Evolutionary conservation across 208 protist species (phyloP).

Genomic region (Trypanosoma rangeli): DNA sequence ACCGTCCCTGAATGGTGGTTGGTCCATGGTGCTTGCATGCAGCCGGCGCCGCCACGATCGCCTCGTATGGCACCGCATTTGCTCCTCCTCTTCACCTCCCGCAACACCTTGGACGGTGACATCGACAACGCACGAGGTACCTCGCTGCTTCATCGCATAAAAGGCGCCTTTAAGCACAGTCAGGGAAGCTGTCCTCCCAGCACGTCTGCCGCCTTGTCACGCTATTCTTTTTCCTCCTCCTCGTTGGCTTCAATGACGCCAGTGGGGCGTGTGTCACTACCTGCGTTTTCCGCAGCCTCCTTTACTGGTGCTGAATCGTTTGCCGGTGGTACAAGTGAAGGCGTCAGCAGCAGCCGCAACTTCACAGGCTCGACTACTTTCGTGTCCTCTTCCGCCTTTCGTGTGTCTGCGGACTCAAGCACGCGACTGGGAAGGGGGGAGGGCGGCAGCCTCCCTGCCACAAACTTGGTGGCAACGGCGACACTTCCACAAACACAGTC

Average conservation of each 20-base stretch:
- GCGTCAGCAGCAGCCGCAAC: neutral
- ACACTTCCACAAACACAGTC: neutral
- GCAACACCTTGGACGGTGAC: neutral
- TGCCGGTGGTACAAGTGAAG: neutral
- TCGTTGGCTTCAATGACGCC: neutral
- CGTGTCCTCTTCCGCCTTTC: neutral
- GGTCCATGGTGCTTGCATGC: neutral
- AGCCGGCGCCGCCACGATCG: neutral
- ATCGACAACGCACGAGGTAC: neutral
- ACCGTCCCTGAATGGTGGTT: conserved; percentile 24
- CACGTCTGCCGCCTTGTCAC: no score
- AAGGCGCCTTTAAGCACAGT: neutral
- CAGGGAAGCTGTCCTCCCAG: neutral
- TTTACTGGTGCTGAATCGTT: neutral
- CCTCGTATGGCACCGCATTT: conserved; percentile 1
- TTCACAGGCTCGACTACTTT: neutral
- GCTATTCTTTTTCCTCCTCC: neutral
- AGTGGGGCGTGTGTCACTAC: neutral
- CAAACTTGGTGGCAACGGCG: neutral
- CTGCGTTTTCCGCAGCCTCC: neutral
- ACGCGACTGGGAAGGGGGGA: neutral
- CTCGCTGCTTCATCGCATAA: conserved; percentile 5
- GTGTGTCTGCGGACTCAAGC: neutral
- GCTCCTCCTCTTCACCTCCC: conserved; percentile 17
- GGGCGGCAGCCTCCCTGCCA: neutral